A percentile compares a stretch with the other conserved stretches of the same genome.
phyloP scores from a whole-genome alignment of 768 basidiomycete species.

The Kwoniella dendrophila region DNA sequence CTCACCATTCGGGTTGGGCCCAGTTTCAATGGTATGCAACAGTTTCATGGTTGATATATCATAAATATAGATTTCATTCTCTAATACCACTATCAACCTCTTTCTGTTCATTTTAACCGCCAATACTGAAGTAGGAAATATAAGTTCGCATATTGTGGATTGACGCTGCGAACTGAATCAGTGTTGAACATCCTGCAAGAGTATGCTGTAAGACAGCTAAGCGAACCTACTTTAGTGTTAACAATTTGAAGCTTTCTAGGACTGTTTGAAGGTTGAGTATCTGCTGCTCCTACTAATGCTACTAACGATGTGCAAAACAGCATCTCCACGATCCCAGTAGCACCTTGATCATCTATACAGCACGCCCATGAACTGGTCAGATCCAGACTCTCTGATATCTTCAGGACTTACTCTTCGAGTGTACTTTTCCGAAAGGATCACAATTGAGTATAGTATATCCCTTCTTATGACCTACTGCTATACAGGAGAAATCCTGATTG shows the following conservation, averaged over 20 bases:
- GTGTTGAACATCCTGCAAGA: background rate
- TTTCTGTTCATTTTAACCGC: conserved; percentile 98
- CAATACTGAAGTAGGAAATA: conserved; percentile 94
- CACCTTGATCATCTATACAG: conserved; percentile 70
- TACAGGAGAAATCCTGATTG: conserved; percentile 97
- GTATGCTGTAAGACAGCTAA: too few relatives aligned
- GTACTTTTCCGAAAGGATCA: conserved; percentile 95
- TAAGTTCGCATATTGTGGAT: conserved; percentile 97
- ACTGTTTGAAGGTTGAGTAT: conserved; percentile 78
- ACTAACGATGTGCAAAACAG: conserved; percentile 98
- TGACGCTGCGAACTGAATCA: conserved; percentile 67
- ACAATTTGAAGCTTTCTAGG: conserved; percentile 95
- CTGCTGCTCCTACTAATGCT: conserved; percentile 92
- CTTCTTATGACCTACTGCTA: conserved; percentile 90
- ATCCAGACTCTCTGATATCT: background rate
- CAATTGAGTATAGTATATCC: conserved; percentile 98
- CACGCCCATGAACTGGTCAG: background rate
- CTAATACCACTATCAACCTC: conserved; percentile 91
- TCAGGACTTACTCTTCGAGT: conserved; percentile 77
- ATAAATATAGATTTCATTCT: conserved; percentile 98
- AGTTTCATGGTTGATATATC: conserved; percentile 99
- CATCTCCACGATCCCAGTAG: conserved; percentile 97
- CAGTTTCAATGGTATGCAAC: conserved; percentile 94
- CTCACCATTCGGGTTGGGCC: conserved; percentile 88
- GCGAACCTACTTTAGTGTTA: conserved; percentile 81